Conservation (phyloP, 345 rosid genomes). For the Rhizophora mangle region DNA sequence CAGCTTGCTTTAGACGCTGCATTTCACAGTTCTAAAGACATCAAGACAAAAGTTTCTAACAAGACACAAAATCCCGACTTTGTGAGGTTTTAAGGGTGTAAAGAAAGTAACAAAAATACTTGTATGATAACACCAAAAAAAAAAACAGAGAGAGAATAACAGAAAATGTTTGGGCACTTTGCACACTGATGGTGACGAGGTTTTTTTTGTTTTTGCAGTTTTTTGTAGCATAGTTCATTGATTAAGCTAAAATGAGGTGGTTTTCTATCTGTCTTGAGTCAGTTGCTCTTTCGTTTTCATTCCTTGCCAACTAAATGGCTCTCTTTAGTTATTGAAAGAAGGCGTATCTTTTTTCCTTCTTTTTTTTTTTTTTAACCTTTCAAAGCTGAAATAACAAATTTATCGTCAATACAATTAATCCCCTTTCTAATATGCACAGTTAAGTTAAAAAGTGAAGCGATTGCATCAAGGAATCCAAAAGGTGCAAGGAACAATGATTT, state of each 20-base stretch:
- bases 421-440: too few relatives aligned
- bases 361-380: background rate
- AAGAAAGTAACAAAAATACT: constrained; percentile 8
- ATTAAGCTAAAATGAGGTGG: constrained; percentile 7
- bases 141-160: background rate
- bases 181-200: constrained; percentile 53
- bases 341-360: too few relatives aligned
- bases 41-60: too few relatives aligned
- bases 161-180: constrained; percentile 45
- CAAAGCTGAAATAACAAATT: too few relatives aligned
- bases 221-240: constrained; percentile 10
- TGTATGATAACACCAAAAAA: constrained; percentile 13
- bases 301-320: too few relatives aligned
- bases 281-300: background rate
- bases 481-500: too few relatives aligned
- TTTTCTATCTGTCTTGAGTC: too few relatives aligned
- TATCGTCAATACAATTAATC: too few relatives aligned
- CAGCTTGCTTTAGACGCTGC: too few relatives aligned
- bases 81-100: constrained; percentile 3
- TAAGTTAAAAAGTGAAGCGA: too few relatives aligned
- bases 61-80: background rate
- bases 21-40: constrained; percentile 54
- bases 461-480: too few relatives aligned
- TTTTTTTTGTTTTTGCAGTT: constrained; percentile 20
- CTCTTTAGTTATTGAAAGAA: too few relatives aligned